Percentiles rank a stretch among this genome's conserved stretches.
These are phyloP conservation scores for Tricholomella constricta DNA, from an alignment of 768 basidiomycete genomes.

Conservation along the genomic window DNA sequence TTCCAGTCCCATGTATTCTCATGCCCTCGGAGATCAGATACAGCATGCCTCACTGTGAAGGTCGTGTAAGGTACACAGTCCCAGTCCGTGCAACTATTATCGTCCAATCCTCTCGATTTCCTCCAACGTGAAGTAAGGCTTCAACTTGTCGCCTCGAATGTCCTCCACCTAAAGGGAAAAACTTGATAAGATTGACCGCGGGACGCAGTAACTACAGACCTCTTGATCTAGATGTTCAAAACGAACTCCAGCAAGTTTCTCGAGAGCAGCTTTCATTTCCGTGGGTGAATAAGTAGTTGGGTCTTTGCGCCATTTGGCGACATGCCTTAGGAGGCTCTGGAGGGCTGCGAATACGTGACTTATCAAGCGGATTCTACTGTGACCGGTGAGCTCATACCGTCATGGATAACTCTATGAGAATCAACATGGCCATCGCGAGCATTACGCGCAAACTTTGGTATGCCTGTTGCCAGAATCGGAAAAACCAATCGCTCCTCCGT, in stretches of 20 bases:
- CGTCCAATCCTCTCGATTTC: slow-evolving; percentile 36
- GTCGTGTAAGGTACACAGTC: too few species aligned
- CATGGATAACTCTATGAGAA: slow-evolving; percentile 56
- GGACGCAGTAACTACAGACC: too few species aligned
- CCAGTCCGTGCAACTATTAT: background rate
- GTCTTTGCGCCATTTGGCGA: slow-evolving; percentile 43
- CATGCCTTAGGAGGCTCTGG: slow-evolving; percentile 40
- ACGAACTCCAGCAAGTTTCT: slow-evolving; percentile 49
- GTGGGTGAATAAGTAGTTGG: slow-evolving; percentile 50
- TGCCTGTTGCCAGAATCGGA: slow-evolving; percentile 48
- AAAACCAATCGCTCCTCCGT: slow-evolving; percentile 57
- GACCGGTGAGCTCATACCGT: slow-evolving; percentile 33
- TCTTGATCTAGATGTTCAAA: slow-evolving; percentile 59
- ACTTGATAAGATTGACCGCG: background rate
- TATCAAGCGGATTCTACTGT: background rate
- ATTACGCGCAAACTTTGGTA: slow-evolving; percentile 47
- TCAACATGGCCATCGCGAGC: slow-evolving; percentile 45
- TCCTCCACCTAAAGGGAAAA: slow-evolving; percentile 42
- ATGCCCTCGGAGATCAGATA: too few species aligned
- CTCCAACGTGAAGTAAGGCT: slow-evolving; percentile 53
- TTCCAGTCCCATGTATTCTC: too few species aligned
- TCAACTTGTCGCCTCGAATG: slow-evolving; percentile 50
- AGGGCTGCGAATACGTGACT: slow-evolving; percentile 35
- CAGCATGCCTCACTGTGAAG: too few species aligned
- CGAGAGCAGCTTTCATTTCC: slow-evolving; percentile 51